Percentiles rank a stretch among this genome's conserved stretches.
Conservation (phyloP, 176 grass and related monocot species). For the Cymbopogon citratus region DNA sequence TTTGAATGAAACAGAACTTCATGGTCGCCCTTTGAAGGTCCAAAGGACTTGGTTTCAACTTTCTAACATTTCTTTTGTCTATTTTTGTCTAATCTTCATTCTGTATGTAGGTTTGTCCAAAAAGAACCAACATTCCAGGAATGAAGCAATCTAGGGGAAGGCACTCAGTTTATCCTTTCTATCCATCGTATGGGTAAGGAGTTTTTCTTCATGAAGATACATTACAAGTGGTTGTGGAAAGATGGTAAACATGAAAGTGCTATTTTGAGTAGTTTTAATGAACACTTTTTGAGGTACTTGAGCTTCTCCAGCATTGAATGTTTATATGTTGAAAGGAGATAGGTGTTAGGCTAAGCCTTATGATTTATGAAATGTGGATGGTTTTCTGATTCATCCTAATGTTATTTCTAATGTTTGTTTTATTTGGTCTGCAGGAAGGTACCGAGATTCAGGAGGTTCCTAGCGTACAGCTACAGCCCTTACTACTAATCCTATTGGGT, state of each 20-base stretch:
- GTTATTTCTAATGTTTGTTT: not conserved
- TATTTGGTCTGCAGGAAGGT: constrained; percentile 26
- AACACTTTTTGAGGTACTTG: not conserved
- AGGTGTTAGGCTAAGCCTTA: not conserved
- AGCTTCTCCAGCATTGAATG: not conserved
- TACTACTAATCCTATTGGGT: constrained; percentile 42
- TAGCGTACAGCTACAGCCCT: constrained; percentile 40
- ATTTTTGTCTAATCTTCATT: not conserved
- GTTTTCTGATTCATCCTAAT: not conserved
- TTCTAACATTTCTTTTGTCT: not conserved
- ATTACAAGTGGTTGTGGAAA: constrained; percentile 10
- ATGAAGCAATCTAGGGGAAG: constrained; percentile 58
- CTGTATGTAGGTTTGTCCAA: constrained; percentile 48
- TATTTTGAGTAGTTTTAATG: not conserved
- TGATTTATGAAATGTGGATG: not conserved
- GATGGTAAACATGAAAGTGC: not conserved
- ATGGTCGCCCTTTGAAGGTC: constrained; percentile 65
- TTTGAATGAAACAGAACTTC: constrained; percentile 62
- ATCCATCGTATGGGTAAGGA: constrained; percentile 61
- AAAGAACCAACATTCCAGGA: constrained; percentile 83
- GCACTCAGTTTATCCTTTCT: constrained; percentile 33
- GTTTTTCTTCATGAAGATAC: constrained; percentile 24
- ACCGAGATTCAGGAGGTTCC: constrained; percentile 56
- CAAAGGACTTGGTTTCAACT: not conserved
- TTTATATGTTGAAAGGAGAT: too few species aligned